A percentile compares a stretch with the other conserved stretches of the same genome.
phyloP scores from a whole-genome alignment of 1,284 basidiomycete genomes.

The Athelia sp. region DNA sequence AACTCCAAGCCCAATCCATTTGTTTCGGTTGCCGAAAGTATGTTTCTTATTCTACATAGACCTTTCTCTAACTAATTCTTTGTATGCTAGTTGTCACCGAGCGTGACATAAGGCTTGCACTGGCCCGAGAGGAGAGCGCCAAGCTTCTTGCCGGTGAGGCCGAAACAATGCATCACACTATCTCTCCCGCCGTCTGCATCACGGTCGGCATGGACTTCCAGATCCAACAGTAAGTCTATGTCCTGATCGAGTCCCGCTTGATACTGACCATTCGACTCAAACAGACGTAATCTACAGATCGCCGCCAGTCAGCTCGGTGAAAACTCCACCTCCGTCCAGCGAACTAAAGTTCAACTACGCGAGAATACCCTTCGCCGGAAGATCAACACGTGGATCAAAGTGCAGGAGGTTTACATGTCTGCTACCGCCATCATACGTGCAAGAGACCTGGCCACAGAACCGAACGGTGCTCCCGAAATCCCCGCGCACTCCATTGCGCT shows the following conservation, averaged over 20 bases:
- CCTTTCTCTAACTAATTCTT: conserved; percentile 8
- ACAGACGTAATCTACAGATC: too few relatives aligned
- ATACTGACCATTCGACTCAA: too few relatives aligned
- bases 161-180: not conserved
- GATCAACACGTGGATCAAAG: conserved; percentile 1
- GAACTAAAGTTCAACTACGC: conserved; percentile 5
- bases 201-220: not conserved
- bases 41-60: conserved; percentile 4
- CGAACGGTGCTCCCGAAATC: too few relatives aligned
- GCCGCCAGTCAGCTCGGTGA: conserved; percentile 3
- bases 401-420: conserved; percentile 9
- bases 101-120: not conserved
- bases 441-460: too few relatives aligned
- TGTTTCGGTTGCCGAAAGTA: not conserved
- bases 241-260: too few relatives aligned
- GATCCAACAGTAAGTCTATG: not conserved
- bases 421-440: not conserved
- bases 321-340: not conserved
- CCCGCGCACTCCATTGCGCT: not conserved
- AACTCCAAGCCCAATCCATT: conserved; percentile 15
- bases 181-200: not conserved
- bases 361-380: conserved; percentile 3
- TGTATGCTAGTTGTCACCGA: conserved; percentile 5
- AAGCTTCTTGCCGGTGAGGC: not conserved
- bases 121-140: not conserved